Evolutionary conservation across 345 rosid species (phyloP), one percentile per base, ranked within the genome.

Genomic region (Murraya paniculata): DNA sequence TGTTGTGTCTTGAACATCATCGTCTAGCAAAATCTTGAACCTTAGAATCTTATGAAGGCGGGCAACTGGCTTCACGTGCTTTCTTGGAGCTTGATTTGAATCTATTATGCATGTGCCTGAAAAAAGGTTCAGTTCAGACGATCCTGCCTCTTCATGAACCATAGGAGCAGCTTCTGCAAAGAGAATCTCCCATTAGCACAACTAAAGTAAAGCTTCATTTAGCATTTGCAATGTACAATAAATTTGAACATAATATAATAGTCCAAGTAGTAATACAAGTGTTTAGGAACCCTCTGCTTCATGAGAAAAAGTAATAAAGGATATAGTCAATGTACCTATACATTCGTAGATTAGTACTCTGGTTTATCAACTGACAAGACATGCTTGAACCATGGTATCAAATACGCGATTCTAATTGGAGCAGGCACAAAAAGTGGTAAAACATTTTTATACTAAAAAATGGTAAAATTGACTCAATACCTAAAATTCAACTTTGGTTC

Each of bases 1-100:
- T 38, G 80, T 39, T 68, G 77, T 78, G 83, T 75, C 84, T 77
- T 82, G 77, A 78, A 61, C 65, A 19, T 86, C 87, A 21, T 59
- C 83, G 48, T 88, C 90, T 4, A 77, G 56, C 31, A 82, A 82
- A 74, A 91, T 25, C 48, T 89, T 81, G 59, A 87, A 87, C 88
- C 88, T 87, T 3, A 91, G 86, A 80, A 85, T 85, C 87, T 91
- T 93, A 39, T 89, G 85, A 25, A 90, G 87, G 45, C 73, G 67
- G 4, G 89, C 88, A 68, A 86, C 83, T 55, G 92, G 91, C 78
- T 85, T 85, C 60, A 88, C 86, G 77, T 82, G 83, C 86, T 88
- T 90, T 30, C 59, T 65, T 45, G 88, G 81, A 45, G 77, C 75
- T 83, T 83, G 82, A 73, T 86, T 87, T 50, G 88, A 78, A 67